Percentiles rank a stretch among this genome's conserved stretches.
These are phyloP conservation scores for Citrus sinensis DNA, from an alignment of 345 rosid species.

Conservation along the genomic window DVS_A1.0 CM039169.1:30664001-30664500, in stretches of 20 bases:
- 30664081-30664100: slow-evolving; percentile 49
- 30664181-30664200: slow-evolving; percentile 35
- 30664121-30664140: slow-evolving; percentile 75
- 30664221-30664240: slow-evolving; percentile 35
- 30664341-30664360: slow-evolving; percentile 76
- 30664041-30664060: slow-evolving; percentile 92
- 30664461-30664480: slow-evolving; percentile 61
- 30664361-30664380: slow-evolving; percentile 78
- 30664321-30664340: slow-evolving; percentile 47
- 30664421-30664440: slow-evolving; percentile 59
- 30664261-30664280: slow-evolving; percentile 11
- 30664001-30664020: slow-evolving; percentile 33
- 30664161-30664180: slow-evolving; percentile 28
- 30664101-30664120: slow-evolving; percentile 59
- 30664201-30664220: slow-evolving; percentile 30
- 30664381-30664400: slow-evolving; percentile 48
- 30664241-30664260: slow-evolving; percentile 21
- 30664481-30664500: slow-evolving; percentile 36
- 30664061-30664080: slow-evolving; percentile 31
- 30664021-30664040: slow-evolving; percentile 42
- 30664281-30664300: slow-evolving; percentile 20
- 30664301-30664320: slow-evolving; percentile 35
- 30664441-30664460: slow-evolving; percentile 63
- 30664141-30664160: slow-evolving; percentile 49
- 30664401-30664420: slow-evolving; percentile 37